These are phyloP conservation scores for Colletotrichum plurivorum DNA, from an alignment of 2,329 filamentous ascomycete species.

Conservation along the genomic window DNA sequence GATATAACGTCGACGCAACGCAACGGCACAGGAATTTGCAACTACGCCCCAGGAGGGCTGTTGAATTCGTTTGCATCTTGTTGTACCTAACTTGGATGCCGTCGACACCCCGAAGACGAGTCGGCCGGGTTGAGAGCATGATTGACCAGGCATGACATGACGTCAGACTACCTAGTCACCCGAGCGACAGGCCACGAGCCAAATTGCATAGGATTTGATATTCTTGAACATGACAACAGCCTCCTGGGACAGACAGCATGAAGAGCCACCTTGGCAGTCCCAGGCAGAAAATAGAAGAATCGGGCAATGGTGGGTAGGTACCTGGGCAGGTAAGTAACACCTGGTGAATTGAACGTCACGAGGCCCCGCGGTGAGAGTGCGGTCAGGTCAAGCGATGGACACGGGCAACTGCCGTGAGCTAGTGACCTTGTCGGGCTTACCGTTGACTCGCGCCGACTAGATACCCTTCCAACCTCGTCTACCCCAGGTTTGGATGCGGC, in stretches of 20 bases:
- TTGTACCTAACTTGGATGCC: background rate
- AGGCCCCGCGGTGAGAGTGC: slow-evolving; percentile 15
- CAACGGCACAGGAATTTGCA: background rate
- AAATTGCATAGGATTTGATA: background rate
- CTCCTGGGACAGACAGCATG: background rate
- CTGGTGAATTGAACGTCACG: slow-evolving; percentile 18
- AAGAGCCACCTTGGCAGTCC: slow-evolving; percentile 24
- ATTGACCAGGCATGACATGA: slow-evolving; percentile 6
- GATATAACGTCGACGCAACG: background rate
- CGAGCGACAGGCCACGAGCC: slow-evolving; percentile 3
- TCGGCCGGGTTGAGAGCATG: too few relatives aligned
- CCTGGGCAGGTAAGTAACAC: background rate
- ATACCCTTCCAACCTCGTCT: slow-evolving; percentile 10
- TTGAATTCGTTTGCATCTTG: background rate
- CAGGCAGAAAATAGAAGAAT: background rate
- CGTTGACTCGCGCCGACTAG: slow-evolving; percentile 35
- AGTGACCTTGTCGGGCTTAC: background rate
- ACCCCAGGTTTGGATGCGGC: slow-evolving; percentile 13
- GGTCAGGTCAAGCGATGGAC: slow-evolving; percentile 31
- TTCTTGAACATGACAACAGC: background rate
- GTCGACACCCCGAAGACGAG: too few relatives aligned
- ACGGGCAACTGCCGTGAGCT: slow-evolving; percentile 31
- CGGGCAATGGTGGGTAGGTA: too few relatives aligned
- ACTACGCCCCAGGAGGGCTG: background rate
- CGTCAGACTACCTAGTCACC: slow-evolving; percentile 28